Evolutionary conservation across 2,329 filamentous ascomycete species (phyloP), one percentile per base, ranked within the genome.

Genomic region (Sporothrix pseudoabietina): DNA sequence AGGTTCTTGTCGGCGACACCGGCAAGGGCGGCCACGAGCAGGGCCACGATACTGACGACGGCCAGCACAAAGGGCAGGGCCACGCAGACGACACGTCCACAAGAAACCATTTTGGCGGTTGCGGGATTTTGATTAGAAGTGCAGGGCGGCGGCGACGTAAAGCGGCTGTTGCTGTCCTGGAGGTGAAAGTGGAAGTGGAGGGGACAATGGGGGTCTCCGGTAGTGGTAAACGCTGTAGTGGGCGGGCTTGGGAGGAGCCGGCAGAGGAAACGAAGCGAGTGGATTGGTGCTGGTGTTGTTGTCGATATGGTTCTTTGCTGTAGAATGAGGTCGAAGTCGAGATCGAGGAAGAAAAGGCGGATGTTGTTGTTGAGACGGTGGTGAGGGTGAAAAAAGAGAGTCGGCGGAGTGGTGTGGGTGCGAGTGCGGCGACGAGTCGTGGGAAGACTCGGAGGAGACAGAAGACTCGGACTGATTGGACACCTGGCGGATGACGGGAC

Each of bases 21-120:
- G 39, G 85, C 84, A 69, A 89, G 84, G 63, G 85, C 85, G 19
- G 85, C 87, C 65, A 90, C 83, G 75, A 90, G 82, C 76, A 91
- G 82, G 77, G 91, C 92, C 78, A 96, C 84, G 78, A 98, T 85
- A 74, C 92, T 91, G 76, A 87, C 92, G 78, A 96, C 83, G 26
- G 93, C 95, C 79, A 97, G 87, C 76, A 89, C 85, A 83, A 97
- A 94, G 75, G 95, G 95, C 85, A 94, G 85, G 83, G 92, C 88
- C 83, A 98, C 96, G 84, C 94, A 98, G 81, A 92, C 85, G 78
- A 95, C 89, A 80, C 95, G 89, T 77, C 93, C 94, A 79, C 88
- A 86, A 76, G 80, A 81, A 72, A 76, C 76, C 79, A 79, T 79
- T 72, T 74, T 79, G 72, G 72, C 6, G 22, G 26, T 4, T 69